Conservation (phyloP, 2,329 filamentous ascomycete genomes). For the Colletotrichum gigasporum region DNA sequence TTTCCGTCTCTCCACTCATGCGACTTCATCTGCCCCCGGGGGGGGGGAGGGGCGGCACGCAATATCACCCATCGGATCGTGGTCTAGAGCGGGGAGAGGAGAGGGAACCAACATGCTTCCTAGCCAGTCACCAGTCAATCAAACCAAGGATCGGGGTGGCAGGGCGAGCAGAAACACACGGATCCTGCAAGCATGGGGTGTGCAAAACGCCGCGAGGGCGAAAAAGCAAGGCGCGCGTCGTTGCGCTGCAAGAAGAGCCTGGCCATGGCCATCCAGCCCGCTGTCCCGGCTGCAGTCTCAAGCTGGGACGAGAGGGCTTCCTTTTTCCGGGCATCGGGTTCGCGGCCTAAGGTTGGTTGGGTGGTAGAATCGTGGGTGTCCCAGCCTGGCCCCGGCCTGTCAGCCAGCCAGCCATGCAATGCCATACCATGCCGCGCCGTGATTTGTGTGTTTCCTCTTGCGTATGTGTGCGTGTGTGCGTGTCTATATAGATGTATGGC, state of each 20-base stretch:
- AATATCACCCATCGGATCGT: neutral
- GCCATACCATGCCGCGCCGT: no score
- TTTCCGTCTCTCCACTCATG: neutral
- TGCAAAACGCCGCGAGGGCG: no score
- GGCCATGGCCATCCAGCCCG: neutral
- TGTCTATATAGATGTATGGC: conserved; percentile 3
- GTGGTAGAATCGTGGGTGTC: neutral
- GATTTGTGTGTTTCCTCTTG: no score
- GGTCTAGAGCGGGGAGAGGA: neutral
- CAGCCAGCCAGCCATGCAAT: no score
- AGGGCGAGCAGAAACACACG: no score
- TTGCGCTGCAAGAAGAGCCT: no score
- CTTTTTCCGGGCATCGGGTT: neutral
- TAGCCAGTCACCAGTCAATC: no score
- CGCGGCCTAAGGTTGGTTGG: neutral
- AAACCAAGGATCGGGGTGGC: no score
- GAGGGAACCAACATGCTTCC: neutral
- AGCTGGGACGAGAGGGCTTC: conserved; percentile 4
- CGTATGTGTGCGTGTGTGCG: no score
- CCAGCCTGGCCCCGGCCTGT: neutral
- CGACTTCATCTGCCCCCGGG: neutral
- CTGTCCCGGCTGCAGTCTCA: no score
- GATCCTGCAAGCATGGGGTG: no score
- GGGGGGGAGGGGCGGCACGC: neutral
- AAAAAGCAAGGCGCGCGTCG: no score